These are phyloP conservation scores for Exophiala sp. DNA, from an alignment of 2,329 filamentous ascomycete species.

Conservation along the genomic window DNA sequence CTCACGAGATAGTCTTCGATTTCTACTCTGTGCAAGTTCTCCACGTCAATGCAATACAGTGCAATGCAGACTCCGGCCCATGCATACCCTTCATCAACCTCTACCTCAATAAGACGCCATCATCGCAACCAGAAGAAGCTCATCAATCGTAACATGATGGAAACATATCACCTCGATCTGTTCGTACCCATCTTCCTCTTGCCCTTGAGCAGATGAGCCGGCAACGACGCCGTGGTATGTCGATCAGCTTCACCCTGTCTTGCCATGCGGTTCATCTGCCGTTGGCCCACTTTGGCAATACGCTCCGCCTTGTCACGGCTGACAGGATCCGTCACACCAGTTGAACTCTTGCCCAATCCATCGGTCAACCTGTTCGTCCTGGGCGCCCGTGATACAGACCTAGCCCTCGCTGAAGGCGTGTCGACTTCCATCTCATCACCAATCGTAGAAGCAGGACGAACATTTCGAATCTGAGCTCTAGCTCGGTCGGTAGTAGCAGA, in stretches of 20 bases:
- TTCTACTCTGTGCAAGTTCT: neutral
- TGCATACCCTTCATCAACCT: neutral
- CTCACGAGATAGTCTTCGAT: no score
- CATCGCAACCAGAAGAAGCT: neutral
- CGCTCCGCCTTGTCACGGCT: conserved; percentile 76
- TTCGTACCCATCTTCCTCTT: conserved; percentile 95
- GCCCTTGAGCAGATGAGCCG: conserved; percentile 87
- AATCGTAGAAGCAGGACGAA: conserved; percentile 58
- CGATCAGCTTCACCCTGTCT: conserved; percentile 95
- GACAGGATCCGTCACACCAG: conserved; percentile 68
- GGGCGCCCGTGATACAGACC: conserved; percentile 60
- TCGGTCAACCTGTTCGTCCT: conserved; percentile 54
- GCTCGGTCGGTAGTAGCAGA: conserved; percentile 70
- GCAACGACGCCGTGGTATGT: conserved; percentile 74
- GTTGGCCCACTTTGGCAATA: conserved; percentile 84
- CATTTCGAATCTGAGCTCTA: conserved; percentile 62
- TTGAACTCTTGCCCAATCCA: conserved; percentile 60
- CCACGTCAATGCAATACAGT: neutral
- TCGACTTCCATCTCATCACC: conserved; percentile 54
- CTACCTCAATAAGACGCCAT: neutral
- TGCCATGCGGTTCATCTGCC: conserved; percentile 98
- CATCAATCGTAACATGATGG: neutral
- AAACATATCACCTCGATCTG: conserved; percentile 53
- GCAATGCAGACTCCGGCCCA: no score
- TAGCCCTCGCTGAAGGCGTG: conserved; percentile 34